These are phyloP conservation scores for Talaromyces albobiverticillius DNA, from an alignment of 2,329 filamentous ascomycete genomes.

Conservation along the genomic window DNA sequence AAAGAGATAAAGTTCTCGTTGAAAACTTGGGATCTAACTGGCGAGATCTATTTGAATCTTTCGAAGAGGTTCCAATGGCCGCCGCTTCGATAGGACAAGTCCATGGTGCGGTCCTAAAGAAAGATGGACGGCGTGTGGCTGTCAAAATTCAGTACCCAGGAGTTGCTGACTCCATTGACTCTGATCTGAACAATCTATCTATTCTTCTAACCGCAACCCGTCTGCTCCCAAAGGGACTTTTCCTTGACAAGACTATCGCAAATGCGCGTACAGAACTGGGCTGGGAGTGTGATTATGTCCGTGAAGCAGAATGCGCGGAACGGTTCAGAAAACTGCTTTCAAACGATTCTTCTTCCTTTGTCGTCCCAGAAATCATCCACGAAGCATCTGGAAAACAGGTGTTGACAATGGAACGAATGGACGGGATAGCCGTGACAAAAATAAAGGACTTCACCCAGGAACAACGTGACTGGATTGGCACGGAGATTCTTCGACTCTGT, in stretches of 20 bases:
- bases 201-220: constrained; percentile 87
- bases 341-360: constrained; percentile 71
- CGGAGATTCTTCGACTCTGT: constrained; percentile 86
- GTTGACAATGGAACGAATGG: constrained; percentile 89
- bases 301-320: constrained; percentile 77
- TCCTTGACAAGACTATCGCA: constrained; percentile 94
- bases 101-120: constrained; percentile 76
- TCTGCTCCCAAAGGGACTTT: constrained; percentile 85
- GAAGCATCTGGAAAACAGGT: constrained; percentile 84
- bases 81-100: constrained; percentile 97
- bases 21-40: constrained; percentile 79
- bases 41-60: constrained; percentile 77
- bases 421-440: constrained; percentile 81
- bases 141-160: constrained; percentile 98
- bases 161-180: constrained; percentile 92
- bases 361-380: constrained; percentile 72
- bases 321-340: constrained; percentile 75
- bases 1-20: constrained; percentile 78
- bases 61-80: constrained; percentile 88
- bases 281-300: constrained; percentile 95
- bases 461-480: constrained; percentile 94
- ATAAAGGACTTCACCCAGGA: constrained; percentile 71
- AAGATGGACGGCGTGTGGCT: constrained; percentile 72
- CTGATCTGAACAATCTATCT: constrained; percentile 89
- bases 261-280: constrained; percentile 88